Conservation (phyloP, 2,329 filamentous ascomycete genomes). For the Thielaviopsis punctulata region DNA sequence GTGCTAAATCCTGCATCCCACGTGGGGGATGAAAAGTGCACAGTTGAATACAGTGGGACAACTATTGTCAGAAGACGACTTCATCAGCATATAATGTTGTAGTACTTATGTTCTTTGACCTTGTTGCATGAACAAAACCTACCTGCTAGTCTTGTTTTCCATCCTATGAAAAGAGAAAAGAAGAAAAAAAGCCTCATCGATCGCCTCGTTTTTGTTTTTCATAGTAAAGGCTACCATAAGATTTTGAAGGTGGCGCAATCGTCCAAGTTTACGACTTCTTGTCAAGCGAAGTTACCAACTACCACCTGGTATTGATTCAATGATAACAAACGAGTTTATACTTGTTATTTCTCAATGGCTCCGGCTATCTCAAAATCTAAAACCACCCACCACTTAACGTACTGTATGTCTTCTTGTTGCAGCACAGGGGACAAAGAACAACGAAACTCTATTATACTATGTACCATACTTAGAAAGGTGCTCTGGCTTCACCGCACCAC, state of each 20-base stretch:
- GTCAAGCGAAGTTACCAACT: background rate
- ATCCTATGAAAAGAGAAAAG: background rate
- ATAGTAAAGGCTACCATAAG: background rate
- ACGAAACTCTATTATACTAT: too few species aligned
- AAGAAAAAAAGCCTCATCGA: background rate
- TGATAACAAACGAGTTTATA: too few species aligned
- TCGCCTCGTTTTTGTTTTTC: background rate
- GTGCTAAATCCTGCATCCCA: too few species aligned
- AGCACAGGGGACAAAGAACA: too few species aligned
- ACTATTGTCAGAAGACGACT: too few species aligned
- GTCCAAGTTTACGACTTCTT: background rate
- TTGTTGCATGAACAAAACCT: background rate
- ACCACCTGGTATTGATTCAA: background rate
- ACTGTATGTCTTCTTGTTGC: too few species aligned
- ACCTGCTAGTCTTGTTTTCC: background rate
- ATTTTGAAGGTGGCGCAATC: background rate
- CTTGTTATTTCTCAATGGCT: too few species aligned
- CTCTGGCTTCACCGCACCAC: too few species aligned
- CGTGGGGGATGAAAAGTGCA: background rate
- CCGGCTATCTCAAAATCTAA: too few species aligned
- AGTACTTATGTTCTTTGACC: background rate
- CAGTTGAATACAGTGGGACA: background rate
- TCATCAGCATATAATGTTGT: background rate
- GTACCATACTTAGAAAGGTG: too few species aligned
- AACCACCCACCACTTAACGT: too few species aligned